Conservation (phyloP, 805 yeast genomes). For the Starmera quercuum region DNA sequence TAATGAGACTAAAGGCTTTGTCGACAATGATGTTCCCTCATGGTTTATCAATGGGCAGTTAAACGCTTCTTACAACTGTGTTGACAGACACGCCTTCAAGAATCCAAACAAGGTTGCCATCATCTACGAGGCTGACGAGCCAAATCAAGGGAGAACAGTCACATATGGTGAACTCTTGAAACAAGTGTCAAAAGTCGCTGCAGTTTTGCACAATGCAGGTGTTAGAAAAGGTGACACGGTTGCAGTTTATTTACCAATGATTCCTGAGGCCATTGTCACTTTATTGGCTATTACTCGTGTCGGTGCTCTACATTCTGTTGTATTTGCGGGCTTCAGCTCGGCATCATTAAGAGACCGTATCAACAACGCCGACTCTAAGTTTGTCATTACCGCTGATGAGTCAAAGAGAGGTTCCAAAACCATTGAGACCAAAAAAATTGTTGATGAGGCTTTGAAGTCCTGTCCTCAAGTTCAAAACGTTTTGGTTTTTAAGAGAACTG, state of each 20-base stretch:
- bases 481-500: constrained; percentile 84
- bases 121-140: constrained; percentile 93
- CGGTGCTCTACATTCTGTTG: constrained; percentile 95
- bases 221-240: constrained; percentile 93
- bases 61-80: constrained; percentile 90
- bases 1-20: constrained; percentile 37
- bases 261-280: constrained; percentile 92
- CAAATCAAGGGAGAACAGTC: constrained; percentile 58
- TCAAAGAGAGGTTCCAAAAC: constrained; percentile 94
- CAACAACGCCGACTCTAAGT: constrained; percentile 76
- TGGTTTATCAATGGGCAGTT: constrained; percentile 94
- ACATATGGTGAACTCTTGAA: constrained; percentile 83
- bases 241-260: constrained; percentile 96
- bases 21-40: constrained; percentile 71
- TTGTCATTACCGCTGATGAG: constrained; percentile 91
- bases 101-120: constrained; percentile 81
- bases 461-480: constrained; percentile 75
- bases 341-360: constrained; percentile 90
- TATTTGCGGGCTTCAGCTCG: constrained; percentile 94
- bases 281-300: constrained; percentile 87
- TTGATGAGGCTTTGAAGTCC: constrained; percentile 82
- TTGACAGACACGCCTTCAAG: constrained; percentile 88
- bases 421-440: constrained; percentile 87
- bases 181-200: constrained; percentile 82
- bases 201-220: constrained; percentile 76